Conservation (phyloP, 164 flowering plant species). For the Vitis amurensis region DNA sequence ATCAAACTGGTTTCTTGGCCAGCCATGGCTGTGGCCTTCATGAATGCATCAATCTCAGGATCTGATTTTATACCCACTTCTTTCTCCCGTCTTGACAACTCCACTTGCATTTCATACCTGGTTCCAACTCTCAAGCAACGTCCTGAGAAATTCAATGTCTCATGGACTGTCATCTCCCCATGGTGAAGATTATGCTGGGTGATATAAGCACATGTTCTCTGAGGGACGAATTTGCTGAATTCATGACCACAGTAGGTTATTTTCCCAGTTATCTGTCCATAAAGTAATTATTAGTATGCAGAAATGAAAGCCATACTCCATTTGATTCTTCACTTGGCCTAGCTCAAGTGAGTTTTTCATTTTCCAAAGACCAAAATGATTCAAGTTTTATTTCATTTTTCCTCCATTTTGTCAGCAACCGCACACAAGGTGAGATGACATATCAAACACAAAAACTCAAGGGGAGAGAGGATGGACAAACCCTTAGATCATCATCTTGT, state of each 20-base stretch:
- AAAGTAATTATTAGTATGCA: too few species aligned
- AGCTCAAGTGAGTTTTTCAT: too few species aligned
- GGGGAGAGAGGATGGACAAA: conserved; percentile 9
- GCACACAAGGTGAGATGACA: too few species aligned
- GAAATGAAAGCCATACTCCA: too few species aligned
- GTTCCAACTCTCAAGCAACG: conserved; percentile 70
- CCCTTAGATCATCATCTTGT: conserved; percentile 35
- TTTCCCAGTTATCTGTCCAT: conserved; percentile 43
- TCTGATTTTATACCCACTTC: conserved; percentile 59
- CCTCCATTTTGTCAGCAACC: too few species aligned
- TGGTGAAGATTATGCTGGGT: conserved; percentile 58
- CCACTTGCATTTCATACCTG: conserved; percentile 53
- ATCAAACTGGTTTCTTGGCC: conserved; percentile 56
- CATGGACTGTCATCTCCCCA: conserved; percentile 62
- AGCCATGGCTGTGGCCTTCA: conserved; percentile 61
- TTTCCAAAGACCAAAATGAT: too few species aligned
- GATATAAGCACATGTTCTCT: conserved; percentile 56
- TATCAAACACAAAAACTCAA: background rate
- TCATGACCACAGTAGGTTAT: conserved; percentile 60
- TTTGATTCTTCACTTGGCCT: too few species aligned
- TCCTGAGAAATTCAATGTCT: conserved; percentile 62
- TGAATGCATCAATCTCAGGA: conserved; percentile 64
- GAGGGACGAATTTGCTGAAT: conserved; percentile 47
- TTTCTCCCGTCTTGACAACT: conserved; percentile 54
- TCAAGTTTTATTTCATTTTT: too few species aligned